phyloP scores from a whole-genome alignment of 2,329 filamentous ascomycete species.

The Fusarium sp. region DNA sequence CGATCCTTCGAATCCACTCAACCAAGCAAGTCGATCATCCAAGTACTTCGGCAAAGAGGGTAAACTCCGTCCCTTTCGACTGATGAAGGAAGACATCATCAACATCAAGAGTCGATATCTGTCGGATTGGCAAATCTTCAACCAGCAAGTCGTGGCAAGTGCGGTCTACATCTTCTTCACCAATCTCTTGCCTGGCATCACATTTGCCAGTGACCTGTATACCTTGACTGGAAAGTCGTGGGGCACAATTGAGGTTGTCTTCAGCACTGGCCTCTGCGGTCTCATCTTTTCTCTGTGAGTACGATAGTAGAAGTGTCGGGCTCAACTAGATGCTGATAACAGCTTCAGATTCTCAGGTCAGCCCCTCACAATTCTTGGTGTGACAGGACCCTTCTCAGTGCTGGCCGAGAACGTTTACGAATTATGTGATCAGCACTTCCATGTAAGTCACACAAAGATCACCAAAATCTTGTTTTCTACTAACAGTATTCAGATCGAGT shows the following conservation, averaged over 20 bases:
- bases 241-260: conserved; percentile 75
- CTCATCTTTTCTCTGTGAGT: conserved; percentile 70
- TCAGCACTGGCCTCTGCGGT: conserved; percentile 73
- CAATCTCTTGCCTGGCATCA: conserved; percentile 74
- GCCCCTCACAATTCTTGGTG: conserved; percentile 72
- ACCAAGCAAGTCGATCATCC: neutral
- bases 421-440: conserved; percentile 65
- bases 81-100: conserved; percentile 61
- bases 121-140: conserved; percentile 69
- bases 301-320: neutral
- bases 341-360: conserved; percentile 64
- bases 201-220: conserved; percentile 74
- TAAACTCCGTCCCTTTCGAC: conserved; percentile 63
- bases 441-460: conserved; percentile 52
- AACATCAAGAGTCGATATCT: conserved; percentile 61
- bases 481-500: conserved; percentile 57
- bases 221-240: conserved; percentile 71
- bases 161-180: conserved; percentile 76
- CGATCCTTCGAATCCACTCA: neutral
- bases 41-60: conserved; percentile 53
- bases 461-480: neutral
- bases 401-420: conserved; percentile 73
- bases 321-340: neutral
- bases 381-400: conserved; percentile 75
- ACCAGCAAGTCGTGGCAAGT: conserved; percentile 72